A percentile compares a stretch with the other conserved stretches of the same genome.
phyloP scores from a whole-genome alignment of 176 grass and related monocot species.

The Aechmea fasciata region DNA sequence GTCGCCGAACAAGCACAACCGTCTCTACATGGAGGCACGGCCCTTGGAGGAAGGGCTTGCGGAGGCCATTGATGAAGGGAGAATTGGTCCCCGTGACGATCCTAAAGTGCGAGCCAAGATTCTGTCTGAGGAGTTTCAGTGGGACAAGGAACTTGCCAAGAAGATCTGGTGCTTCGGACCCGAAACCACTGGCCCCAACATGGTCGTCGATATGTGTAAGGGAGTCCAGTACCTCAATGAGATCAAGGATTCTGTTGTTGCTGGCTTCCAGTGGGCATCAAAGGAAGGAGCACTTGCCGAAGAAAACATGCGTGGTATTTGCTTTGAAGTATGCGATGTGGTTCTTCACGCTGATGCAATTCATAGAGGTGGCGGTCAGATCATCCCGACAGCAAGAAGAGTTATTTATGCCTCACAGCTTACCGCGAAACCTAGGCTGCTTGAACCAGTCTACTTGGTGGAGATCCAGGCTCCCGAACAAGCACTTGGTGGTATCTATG shows the following conservation, averaged over 20 bases:
- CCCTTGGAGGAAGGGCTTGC: neutral
- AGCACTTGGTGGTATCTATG: constrained; percentile 28
- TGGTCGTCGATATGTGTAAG: neutral
- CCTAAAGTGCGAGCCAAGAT: neutral
- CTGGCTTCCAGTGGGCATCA: constrained; percentile 9
- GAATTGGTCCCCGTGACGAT: constrained; percentile 4
- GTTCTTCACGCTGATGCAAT: constrained; percentile 30
- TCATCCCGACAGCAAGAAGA: constrained; percentile 30
- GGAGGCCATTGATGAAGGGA: neutral
- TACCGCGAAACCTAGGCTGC: constrained; percentile 27
- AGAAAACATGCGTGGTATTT: constrained; percentile 9
- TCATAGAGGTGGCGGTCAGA: constrained; percentile 29
- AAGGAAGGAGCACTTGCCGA: constrained; percentile 10
- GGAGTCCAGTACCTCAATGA: constrained; percentile 6
- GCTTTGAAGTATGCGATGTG: constrained; percentile 8
- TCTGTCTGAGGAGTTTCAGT: constrained; percentile 8
- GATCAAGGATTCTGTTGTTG: constrained; percentile 16
- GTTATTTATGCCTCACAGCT: constrained; percentile 33
- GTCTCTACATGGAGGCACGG: neutral
- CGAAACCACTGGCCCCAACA: neutral
- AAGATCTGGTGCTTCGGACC: constrained; percentile 16
- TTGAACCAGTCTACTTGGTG: constrained; percentile 32
- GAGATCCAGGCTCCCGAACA: constrained; percentile 33
- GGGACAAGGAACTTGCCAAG: constrained; percentile 9
- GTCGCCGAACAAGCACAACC: neutral